Base-by-base conservation (phyloP, 2,329 filamentous ascomycete genomes). In the Fusarium sp. region DNA sequence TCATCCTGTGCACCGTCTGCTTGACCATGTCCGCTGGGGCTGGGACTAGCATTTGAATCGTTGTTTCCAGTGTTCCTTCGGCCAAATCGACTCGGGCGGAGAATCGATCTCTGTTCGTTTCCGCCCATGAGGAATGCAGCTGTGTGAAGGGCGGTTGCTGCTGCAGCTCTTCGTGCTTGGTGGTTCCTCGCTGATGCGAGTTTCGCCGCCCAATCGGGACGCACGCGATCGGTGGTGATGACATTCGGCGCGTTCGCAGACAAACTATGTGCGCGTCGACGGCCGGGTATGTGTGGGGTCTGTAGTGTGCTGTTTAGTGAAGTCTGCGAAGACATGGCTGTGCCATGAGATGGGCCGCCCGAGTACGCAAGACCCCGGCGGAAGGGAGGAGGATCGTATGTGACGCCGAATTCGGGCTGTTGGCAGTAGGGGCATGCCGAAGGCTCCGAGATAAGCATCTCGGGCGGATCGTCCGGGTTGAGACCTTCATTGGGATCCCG, bases 351-450 rank as follows among this genome's bases (percentile, higher is more conserved):
- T 79, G 70, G 65, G 26, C 77, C 73, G 8, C 78, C 65, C 4
- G 89, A 87, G 80, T 96, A 96, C 3, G 89, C 86, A 38, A 99
- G 84, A 2, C 96, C 96, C 72, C 95, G 89, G 30, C 95, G 91
- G 85, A 98, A 98, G 1, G 94, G 91, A 6, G 96, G 96, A 18
- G 95, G 89, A 9, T 96, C 91, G 81, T 98, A 99, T 0, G 94
- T 98, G n/a, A 99, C 93, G 52, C 96, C 96, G 80, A 98, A 98
- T 74, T 99, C 96, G 4, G 94, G 91, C 76, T 96, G 94, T 57
- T 96, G 94, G 82, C 96, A 99, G 82, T 98, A 99, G 0, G 96
- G 96, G 80, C 96, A 99, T 30, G 92, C 90, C 2, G 96, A 94
- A 6, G 96, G 94, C 79, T 98, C 96, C 12, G 95, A 98, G 2